Conservation (phyloP, 495 filamentous ascomycete species). For the Talaromyces adpressus region DNA sequence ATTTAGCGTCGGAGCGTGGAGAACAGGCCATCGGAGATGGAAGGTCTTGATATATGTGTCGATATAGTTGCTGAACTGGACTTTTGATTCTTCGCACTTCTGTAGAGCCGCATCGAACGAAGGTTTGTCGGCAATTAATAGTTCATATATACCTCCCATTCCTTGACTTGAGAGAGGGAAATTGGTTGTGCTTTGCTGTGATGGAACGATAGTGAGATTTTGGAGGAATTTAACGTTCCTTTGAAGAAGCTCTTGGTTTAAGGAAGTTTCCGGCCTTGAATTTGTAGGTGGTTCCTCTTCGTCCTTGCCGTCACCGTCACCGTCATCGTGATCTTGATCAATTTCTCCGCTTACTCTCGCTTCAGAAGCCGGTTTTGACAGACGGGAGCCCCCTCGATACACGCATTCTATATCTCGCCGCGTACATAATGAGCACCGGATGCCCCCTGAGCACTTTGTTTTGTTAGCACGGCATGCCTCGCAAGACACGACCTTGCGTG, state of each 20-base stretch:
- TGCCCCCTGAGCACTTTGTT: conserved; percentile 3
- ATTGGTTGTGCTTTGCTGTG: not conserved
- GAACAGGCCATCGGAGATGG: conserved; percentile 3
- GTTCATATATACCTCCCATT: not conserved
- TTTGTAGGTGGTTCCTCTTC: not conserved
- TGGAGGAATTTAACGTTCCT: not conserved
- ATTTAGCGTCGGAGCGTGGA: not conserved
- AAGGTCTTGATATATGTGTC: not conserved
- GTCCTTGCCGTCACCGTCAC: not conserved
- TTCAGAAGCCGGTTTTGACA: not conserved
- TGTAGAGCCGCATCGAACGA: not conserved
- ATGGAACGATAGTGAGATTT: not conserved
- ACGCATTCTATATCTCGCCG: not conserved
- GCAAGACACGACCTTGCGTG: not conserved
- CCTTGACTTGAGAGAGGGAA: not conserved
- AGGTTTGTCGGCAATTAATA: not conserved
- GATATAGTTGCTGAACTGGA: not conserved
- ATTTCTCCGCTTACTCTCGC: not conserved
- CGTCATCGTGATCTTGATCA: not conserved
- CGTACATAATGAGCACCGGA: not conserved
- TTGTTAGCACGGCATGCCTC: conserved; percentile 5
- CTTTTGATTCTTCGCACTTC: not conserved
- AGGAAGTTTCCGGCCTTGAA: not conserved
- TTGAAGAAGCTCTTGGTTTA: not conserved
- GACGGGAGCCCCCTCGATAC: not conserved